Percentiles rank a stretch among this genome's conserved stretches.
phyloP scores from a whole-genome alignment of 2,329 filamentous ascomycete species.

The Ploettnerulaceae sp. region DNA sequence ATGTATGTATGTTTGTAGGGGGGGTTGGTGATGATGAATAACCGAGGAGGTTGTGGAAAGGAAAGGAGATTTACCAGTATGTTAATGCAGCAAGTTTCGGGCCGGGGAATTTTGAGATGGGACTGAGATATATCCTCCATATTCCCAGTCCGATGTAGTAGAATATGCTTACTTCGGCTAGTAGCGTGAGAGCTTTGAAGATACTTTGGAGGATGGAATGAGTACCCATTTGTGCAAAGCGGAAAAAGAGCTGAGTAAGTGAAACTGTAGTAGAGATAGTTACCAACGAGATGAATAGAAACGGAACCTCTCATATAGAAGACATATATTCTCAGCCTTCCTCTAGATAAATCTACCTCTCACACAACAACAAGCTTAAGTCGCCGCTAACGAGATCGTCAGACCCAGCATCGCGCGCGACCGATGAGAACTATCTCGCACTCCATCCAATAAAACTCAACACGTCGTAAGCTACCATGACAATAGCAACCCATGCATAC shows the following conservation, averaged over 20 bases:
- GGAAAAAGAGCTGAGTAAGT: not conserved
- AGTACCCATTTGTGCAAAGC: not conserved
- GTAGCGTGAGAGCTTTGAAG: not conserved
- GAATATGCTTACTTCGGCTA: not conserved
- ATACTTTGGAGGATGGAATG: not conserved
- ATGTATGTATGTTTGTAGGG: too few relatives aligned
- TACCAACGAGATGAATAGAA: not conserved
- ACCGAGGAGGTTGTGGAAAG: too few relatives aligned
- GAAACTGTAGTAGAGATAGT: not conserved
- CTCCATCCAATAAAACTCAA: too few relatives aligned
- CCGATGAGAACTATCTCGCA: too few relatives aligned
- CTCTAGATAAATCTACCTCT: too few relatives aligned
- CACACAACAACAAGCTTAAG: too few relatives aligned
- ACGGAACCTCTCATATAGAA: too few relatives aligned
- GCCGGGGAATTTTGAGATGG: slow-evolving; percentile 24
- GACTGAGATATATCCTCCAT: slow-evolving; percentile 27
- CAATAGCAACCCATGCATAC: too few relatives aligned
- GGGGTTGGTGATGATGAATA: not conserved
- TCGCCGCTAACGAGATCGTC: too few relatives aligned
- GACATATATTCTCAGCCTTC: too few relatives aligned
- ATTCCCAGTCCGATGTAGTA: slow-evolving; percentile 8
- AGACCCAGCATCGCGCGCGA: too few relatives aligned
- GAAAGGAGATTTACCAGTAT: slow-evolving; percentile 1
- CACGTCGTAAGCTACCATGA: too few relatives aligned
- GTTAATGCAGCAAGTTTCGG: slow-evolving; percentile 32